Evolutionary conservation across 306 rosid genomes (phyloP), one percentile per base, ranked within the genome.

Genomic region (Rosa rugosa): DNA sequence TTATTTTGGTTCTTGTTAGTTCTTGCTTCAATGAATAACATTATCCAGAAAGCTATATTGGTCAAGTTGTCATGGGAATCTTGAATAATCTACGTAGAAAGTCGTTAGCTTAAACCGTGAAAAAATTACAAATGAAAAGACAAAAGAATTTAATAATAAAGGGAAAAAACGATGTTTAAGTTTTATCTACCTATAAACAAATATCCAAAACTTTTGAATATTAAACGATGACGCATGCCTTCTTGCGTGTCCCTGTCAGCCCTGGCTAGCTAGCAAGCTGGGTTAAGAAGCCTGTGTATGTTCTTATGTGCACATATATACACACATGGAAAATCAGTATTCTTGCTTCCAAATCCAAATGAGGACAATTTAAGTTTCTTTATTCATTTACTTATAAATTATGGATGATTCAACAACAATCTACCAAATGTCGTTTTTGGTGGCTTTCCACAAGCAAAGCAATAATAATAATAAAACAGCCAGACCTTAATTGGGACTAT

Each of bases 351-450:
- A 11, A 59, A 59, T 59, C 14, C 36, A 56, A 31, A 72, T 17
- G 63, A 72, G 31, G 34, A 57, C 64, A 23, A 51, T 31, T 27
- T 50, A 17, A 49, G 11, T 47, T 50, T 72, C 44, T 6, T 23
- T 25, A 10, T 57, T 22, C 31, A 10, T 9, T 22, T 10, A 9
- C 16, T 57, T 57, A 0, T 31, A 34, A 49, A 49, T 31, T 47
- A 9, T 8, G 45, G 62, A 49, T 50, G 76, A 23, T 72, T 50
- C 63, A 72, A 72, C 46, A 1, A 31, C 31, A 50, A 50, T 72
- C 27, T 5, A 50, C 46, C 76, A 31, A 31, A 51, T 72, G 56
- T 71, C 59, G 2, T 23, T 71, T 71, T 45, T 71, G 63, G 76
- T 50, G 46, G 57, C 59, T 18, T 31, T 49, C 41, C 6, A 25